Conservation (phyloP, 1,284 basidiomycete species). For the Chiua sp. region DNA sequence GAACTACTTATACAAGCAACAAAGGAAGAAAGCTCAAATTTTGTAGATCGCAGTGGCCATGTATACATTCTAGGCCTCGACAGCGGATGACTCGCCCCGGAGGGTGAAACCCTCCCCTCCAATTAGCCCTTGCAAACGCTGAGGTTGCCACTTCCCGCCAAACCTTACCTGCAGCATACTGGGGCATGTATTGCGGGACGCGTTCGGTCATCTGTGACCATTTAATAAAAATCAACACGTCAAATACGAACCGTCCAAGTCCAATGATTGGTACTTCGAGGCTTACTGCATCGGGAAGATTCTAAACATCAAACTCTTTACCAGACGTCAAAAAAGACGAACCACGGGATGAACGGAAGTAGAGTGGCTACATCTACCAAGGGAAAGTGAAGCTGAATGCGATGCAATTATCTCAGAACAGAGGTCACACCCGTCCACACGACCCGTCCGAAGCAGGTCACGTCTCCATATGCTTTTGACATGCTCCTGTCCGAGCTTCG, state of each 20-base stretch:
- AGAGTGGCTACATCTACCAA: slow-evolving; percentile 55
- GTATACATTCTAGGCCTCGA: slow-evolving; percentile 55
- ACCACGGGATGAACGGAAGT: neutral
- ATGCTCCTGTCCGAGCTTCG: too few relatives aligned
- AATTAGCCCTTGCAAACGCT: slow-evolving; percentile 46
- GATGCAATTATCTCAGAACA: slow-evolving; percentile 57
- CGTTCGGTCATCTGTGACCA: slow-evolving; percentile 50
- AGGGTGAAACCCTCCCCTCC: slow-evolving; percentile 57
- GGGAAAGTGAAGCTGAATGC: slow-evolving; percentile 65
- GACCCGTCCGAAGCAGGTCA: too few relatives aligned
- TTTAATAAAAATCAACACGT: neutral
- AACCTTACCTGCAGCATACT: slow-evolving; percentile 24
- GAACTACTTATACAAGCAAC: too few relatives aligned
- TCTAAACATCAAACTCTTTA: slow-evolving; percentile 49
- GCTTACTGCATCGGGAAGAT: slow-evolving; percentile 57
- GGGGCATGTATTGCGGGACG: slow-evolving; percentile 71
- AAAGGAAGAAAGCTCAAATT: too few relatives aligned
- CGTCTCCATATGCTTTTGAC: too few relatives aligned
- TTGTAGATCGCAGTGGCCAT: too few relatives aligned
- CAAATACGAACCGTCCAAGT: slow-evolving; percentile 58
- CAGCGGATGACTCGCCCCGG: slow-evolving; percentile 51
- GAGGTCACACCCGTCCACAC: slow-evolving; percentile 57
- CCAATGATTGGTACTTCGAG: slow-evolving; percentile 48
- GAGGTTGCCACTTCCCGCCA: slow-evolving; percentile 19
- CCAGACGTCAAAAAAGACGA: slow-evolving; percentile 39